A percentile compares a stretch with the other conserved stretches of the same genome.
These are phyloP conservation scores for Dalbergia cultrata DNA, from an alignment of 306 rosid genomes.

Conservation along the genomic window DNA sequence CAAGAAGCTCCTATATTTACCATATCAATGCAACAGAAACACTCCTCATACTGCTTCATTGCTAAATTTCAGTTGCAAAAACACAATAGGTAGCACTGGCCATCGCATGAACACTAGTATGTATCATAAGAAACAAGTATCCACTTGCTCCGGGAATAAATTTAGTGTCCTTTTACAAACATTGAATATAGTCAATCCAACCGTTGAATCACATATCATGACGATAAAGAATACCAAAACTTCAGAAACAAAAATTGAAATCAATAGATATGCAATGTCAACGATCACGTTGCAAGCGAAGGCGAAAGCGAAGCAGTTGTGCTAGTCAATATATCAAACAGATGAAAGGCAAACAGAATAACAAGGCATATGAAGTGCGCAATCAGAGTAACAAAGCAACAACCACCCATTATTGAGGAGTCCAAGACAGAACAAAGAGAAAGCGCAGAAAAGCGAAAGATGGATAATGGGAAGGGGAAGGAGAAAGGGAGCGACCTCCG, in stretches of 20 bases:
- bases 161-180: no score
- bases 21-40: background rate
- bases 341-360: constrained; percentile 18
- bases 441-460: background rate
- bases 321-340: constrained; percentile 60
- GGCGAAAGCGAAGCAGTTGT: background rate
- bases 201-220: no score
- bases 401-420: background rate
- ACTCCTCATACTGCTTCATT: background rate
- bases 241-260: background rate
- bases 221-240: no score
- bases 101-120: background rate
- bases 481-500: constrained; percentile 63
- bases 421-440: background rate
- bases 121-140: background rate
- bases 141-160: no score
- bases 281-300: background rate
- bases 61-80: background rate
- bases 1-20: constrained; percentile 36
- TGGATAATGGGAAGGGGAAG: background rate
- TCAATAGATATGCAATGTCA: no score
- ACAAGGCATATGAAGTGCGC: background rate
- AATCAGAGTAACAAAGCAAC: background rate
- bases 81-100: background rate
- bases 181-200: no score